Conservation (phyloP, 805 yeast genomes). For the Zygosaccharomyces gambellarensis region DNA sequence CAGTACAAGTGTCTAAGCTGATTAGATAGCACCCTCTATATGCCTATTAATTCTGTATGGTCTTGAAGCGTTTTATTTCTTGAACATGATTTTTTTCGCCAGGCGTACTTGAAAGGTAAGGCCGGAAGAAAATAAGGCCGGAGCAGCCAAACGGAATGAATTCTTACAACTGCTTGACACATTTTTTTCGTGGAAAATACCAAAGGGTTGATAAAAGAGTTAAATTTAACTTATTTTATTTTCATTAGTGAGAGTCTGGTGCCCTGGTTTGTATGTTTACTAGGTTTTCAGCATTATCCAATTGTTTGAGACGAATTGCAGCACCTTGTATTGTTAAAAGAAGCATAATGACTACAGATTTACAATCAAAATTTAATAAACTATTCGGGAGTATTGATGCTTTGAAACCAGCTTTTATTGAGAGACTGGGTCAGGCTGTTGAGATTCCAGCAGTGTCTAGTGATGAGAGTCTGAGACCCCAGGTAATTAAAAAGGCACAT, state of each 20-base stretch:
- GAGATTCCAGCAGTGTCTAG: constrained; percentile 93
- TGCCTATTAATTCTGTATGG: background rate
- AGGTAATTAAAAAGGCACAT: constrained; percentile 85
- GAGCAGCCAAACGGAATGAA: background rate
- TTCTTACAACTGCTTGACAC: background rate
- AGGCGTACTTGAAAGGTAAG: background rate
- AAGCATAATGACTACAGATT: constrained; percentile 13
- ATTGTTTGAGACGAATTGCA: constrained; percentile 2
- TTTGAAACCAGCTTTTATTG: constrained; percentile 68
- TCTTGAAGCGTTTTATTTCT: too few relatives aligned
- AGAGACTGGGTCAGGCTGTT: constrained; percentile 75
- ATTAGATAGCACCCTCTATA: background rate
- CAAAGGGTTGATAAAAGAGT: background rate
- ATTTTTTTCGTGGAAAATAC: background rate
- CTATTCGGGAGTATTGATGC: constrained; percentile 58
- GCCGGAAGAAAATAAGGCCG: background rate
- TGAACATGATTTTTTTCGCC: background rate
- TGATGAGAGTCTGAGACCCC: constrained; percentile 82
- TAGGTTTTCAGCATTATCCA: constrained; percentile 1
- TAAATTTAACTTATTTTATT: background rate
- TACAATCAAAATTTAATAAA: constrained; percentile 22
- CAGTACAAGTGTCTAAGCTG: too few relatives aligned
- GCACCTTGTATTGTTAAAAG: background rate
- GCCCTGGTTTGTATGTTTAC: constrained; percentile 4
- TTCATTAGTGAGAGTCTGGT: background rate